Conservation (phyloP, 164 flowering plant species). For the Cinnamomum chago region DNA sequence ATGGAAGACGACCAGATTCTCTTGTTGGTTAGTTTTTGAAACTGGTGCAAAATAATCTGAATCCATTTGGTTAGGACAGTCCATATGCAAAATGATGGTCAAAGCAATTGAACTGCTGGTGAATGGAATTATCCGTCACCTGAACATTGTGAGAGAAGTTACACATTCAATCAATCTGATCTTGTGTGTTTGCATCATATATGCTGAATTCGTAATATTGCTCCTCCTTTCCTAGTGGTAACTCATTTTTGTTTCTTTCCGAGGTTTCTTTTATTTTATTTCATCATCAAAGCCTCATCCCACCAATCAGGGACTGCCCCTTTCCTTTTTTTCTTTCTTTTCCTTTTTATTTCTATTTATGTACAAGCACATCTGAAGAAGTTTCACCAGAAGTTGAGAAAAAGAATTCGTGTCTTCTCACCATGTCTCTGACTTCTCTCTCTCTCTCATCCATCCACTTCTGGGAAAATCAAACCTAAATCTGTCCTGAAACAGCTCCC, state of each 20-base stretch:
- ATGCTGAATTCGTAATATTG: neutral
- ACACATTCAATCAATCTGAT: neutral
- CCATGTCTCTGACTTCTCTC: neutral
- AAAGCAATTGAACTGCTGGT: neutral
- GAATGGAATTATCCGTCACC: neutral
- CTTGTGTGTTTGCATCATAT: neutral
- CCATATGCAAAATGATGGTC: neutral
- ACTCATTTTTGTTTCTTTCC: neutral
- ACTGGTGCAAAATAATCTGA: constrained; percentile 3
- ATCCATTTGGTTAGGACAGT: neutral
- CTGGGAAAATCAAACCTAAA: neutral
- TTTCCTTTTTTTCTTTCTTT: neutral
- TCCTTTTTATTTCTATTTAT: neutral
- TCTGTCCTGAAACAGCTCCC: neutral
- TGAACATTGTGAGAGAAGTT: neutral
- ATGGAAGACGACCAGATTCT: neutral
- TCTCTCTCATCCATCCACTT: neutral
- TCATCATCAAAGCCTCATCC: neutral
- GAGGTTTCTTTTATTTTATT: neutral
- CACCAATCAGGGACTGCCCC: neutral
- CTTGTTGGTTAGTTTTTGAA: neutral
- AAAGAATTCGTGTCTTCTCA: neutral
- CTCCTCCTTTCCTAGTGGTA: neutral
- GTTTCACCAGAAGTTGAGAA: neutral
- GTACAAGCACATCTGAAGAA: neutral